Percentiles rank a stretch among this genome's conserved stretches.
Evolutionary conservation across 148 eudicot genomes (phyloP).

Genomic region (Cornus suecica): DNA sequence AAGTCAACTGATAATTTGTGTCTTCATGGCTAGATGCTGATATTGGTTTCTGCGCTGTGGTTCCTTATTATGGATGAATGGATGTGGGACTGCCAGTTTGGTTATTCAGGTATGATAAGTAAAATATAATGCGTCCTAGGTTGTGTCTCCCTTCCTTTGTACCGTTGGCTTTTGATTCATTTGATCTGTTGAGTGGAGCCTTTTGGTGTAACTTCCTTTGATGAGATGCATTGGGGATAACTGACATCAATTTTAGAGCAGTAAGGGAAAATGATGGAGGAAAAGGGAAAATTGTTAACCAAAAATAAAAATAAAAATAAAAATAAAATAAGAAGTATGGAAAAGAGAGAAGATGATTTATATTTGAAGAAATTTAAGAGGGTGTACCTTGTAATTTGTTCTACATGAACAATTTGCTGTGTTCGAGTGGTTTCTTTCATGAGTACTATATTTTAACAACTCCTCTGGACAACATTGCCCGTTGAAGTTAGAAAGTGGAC

Average conservation of each 20-base stretch:
- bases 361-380: too few species aligned
- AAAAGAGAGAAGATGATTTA: too few species aligned
- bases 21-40: slow-evolving; percentile 36
- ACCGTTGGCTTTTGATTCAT: background rate
- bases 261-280: background rate
- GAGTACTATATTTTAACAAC: too few species aligned
- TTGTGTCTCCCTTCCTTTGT: slow-evolving; percentile 5
- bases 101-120: background rate
- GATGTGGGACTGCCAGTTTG: background rate
- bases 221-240: background rate
- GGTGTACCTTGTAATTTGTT: too few species aligned
- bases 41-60: background rate
- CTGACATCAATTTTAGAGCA: slow-evolving; percentile 1
- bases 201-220: background rate
- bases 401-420: too few species aligned
- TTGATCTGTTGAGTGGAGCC: background rate
- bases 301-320: background rate
- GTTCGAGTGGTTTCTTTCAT: too few species aligned
- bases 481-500: too few species aligned
- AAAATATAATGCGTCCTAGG: background rate
- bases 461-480: too few species aligned
- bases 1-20: background rate
- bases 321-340: too few species aligned
- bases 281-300: background rate
- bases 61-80: background rate